Percentiles rank a stretch among this genome's conserved stretches.
Conservation (phyloP, 2,329 filamentous ascomycete genomes). For the Aureobasidium sp. region DNA sequence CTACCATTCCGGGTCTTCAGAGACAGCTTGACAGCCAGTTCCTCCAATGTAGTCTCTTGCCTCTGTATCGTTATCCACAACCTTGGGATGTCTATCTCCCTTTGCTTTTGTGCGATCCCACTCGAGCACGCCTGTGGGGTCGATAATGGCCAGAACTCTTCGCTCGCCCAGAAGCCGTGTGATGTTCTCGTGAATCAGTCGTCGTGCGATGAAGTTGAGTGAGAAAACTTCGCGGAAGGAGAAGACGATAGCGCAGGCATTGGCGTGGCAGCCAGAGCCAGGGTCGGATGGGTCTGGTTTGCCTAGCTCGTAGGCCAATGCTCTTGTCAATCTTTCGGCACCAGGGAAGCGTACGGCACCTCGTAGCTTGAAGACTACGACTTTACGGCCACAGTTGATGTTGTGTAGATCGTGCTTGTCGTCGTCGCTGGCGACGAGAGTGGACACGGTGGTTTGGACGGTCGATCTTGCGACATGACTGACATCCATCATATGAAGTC, state of each 20-base stretch:
- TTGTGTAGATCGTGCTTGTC: background rate
- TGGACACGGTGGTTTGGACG: conserved; percentile 16
- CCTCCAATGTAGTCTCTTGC: conserved; percentile 18
- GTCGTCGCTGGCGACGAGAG: conserved; percentile 11
- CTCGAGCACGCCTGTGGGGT: conserved; percentile 15
- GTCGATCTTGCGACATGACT: conserved; percentile 19
- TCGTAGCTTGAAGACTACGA: conserved; percentile 18
- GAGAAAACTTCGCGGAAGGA: conserved; percentile 20
- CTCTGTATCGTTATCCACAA: conserved; percentile 15
- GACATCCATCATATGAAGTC: conserved; percentile 20
- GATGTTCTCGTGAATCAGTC: conserved; percentile 17
- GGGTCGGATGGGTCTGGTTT: conserved; percentile 14
- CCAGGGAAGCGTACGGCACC: conserved; percentile 19
- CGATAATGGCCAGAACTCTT: conserved; percentile 16
- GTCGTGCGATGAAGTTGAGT: conserved; percentile 17
- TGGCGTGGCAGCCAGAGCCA: conserved; percentile 16
- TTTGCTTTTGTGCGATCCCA: conserved; percentile 15
- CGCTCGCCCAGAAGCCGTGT: conserved; percentile 14
- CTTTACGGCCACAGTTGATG: conserved; percentile 8
- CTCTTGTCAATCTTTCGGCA: conserved; percentile 18
- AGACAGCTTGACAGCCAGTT: conserved; percentile 15
- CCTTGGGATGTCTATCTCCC: conserved; percentile 13
- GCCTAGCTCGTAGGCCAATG: conserved; percentile 15
- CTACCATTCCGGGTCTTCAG: conserved; percentile 3
- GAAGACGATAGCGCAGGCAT: conserved; percentile 19